These are phyloP conservation scores for Ceratocystis cubensis DNA, from an alignment of 2,329 filamentous ascomycete genomes.

Conservation along the genomic window DNA sequence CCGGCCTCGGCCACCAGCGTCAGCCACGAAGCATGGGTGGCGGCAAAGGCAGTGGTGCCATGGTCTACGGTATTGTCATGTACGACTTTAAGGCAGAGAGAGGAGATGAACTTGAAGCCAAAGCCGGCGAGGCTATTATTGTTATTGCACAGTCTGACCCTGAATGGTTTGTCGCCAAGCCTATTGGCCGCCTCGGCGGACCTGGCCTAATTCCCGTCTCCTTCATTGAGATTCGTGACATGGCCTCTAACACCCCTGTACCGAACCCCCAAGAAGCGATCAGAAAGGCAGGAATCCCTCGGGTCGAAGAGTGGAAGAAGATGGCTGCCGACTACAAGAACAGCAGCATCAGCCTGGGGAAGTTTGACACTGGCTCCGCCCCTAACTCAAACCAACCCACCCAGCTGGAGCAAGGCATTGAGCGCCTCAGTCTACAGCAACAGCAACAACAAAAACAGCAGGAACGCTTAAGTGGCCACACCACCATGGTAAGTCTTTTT, in stretches of 20 bases:
- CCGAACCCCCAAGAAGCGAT: conserved; percentile 75
- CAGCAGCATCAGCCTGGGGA: conserved; percentile 90
- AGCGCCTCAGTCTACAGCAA: conserved; percentile 28
- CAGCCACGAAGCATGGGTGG: conserved; percentile 38
- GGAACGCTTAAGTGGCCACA: conserved; percentile 16
- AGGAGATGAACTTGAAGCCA: conserved; percentile 91
- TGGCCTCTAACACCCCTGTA: conserved; percentile 74
- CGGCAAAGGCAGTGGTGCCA: conserved; percentile 42
- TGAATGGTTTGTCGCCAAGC: conserved; percentile 98
- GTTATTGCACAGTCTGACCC: conserved; percentile 97
- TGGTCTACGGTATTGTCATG: conserved; percentile 94
- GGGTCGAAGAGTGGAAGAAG: conserved; percentile 98
- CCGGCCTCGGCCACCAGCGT: conserved; percentile 29
- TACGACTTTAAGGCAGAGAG: conserved; percentile 93
- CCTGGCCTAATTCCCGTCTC: conserved; percentile 92
- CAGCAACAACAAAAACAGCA: conserved; percentile 22
- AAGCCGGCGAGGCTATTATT: conserved; percentile 91
- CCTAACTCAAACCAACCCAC: conserved; percentile 27
- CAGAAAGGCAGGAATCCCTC: conserved; percentile 74
- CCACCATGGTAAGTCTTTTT: not conserved
- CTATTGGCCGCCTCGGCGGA: conserved; percentile 91
- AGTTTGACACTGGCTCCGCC: conserved; percentile 53
- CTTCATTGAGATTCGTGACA: conserved; percentile 92
- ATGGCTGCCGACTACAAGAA: conserved; percentile 99
- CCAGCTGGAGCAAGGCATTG: conserved; percentile 52